Evolutionary conservation across 495 filamentous ascomycete species (phyloP).

Genomic region (Penicillium cataractarum): DNA sequence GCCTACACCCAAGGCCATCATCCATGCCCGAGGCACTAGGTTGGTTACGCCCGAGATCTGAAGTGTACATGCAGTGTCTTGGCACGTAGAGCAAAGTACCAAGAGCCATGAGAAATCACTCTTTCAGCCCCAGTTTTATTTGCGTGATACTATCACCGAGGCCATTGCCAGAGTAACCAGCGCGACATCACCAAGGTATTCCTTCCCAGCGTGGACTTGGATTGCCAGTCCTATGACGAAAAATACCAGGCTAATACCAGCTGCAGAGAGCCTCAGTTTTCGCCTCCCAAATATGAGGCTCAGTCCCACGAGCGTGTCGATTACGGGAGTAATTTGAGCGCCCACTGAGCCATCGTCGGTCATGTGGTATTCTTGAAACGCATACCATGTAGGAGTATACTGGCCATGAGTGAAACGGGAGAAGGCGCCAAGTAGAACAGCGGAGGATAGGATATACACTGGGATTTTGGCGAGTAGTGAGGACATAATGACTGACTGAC

Average conservation of each 20-base stretch:
- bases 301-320: conserved; percentile 1
- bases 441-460: neutral
- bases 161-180: neutral
- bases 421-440: neutral
- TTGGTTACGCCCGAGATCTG: too few species aligned
- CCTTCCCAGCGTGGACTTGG: neutral
- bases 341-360: neutral
- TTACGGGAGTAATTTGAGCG: neutral
- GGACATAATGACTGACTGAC: neutral
- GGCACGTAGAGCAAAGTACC: neutral
- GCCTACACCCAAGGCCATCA: too few species aligned
- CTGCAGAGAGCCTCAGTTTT: neutral
- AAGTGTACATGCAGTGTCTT: neutral
- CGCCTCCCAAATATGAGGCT: neutral
- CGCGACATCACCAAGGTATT: neutral
- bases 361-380: conserved; percentile 2
- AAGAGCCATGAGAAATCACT: neutral
- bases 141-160: neutral
- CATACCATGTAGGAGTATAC: conserved; percentile 1
- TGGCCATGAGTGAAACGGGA: conserved; percentile 1
- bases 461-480: neutral
- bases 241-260: neutral
- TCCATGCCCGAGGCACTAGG: too few species aligned
- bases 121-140: neutral
- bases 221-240: conserved; percentile 2